phyloP scores from a whole-genome alignment of 2,329 filamentous ascomycete genomes.

The Tolypocladium pustulatum region DNA sequence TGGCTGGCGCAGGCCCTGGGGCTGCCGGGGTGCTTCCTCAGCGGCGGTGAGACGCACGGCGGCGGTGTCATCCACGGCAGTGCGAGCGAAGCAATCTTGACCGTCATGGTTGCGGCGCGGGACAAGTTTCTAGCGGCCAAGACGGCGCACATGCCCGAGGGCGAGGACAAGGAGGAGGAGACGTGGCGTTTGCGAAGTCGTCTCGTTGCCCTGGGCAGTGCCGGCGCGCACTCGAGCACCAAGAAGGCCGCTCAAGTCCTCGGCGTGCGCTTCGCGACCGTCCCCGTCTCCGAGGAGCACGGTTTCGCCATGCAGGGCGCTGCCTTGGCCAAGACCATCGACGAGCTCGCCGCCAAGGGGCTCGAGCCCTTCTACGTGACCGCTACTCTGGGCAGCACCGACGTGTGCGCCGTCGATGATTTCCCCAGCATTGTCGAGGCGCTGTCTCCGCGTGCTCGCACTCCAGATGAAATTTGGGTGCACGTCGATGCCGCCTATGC shows the following conservation, averaged over 20 bases:
- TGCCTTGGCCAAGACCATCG: conserved; percentile 50
- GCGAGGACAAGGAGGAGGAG: conserved; percentile 59
- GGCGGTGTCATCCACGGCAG: conserved; percentile 93
- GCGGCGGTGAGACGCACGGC: conserved; percentile 56
- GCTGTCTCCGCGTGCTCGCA: conserved; percentile 21
- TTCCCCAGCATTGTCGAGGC: conserved; percentile 55
- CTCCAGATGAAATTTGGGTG: conserved; percentile 60
- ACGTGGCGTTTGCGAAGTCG: conserved; percentile 42
- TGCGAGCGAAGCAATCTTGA: conserved; percentile 79
- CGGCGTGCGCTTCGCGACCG: conserved; percentile 67
- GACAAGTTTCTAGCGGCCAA: conserved; percentile 63
- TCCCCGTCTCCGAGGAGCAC: conserved; percentile 51
- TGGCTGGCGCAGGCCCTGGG: conserved; percentile 73
- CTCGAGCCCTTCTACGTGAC: conserved; percentile 83
- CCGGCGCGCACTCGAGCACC: conserved; percentile 71
- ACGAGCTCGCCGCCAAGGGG: conserved; percentile 54
- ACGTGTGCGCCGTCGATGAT: conserved; percentile 79
- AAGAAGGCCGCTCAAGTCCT: conserved; percentile 82
- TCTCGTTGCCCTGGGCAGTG: conserved; percentile 71
- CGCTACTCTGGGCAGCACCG: conserved; percentile 74
- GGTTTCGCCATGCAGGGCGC: conserved; percentile 61
- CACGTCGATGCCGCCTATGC: conserved; percentile 93
- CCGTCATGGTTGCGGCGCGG: conserved; percentile 75
- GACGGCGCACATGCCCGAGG: conserved; percentile 36
- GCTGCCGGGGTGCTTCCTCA: conserved; percentile 64